Evolutionary conservation across 2,329 filamentous ascomycete genomes (phyloP).

Genomic region (Nemania diffusa): DNA sequence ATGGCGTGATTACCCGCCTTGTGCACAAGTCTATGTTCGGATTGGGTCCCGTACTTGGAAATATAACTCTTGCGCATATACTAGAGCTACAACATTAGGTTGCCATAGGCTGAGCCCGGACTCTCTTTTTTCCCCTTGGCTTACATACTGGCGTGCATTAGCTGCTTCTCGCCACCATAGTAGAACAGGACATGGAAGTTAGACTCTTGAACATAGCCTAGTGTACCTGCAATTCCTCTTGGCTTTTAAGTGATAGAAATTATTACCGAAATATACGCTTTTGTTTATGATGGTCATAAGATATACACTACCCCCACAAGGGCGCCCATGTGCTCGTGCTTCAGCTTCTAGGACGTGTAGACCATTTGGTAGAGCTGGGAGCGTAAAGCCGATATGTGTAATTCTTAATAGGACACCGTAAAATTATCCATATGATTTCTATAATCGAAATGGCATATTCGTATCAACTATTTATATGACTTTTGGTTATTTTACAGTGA

Average conservation of each 20-base stretch:
- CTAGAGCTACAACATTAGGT: neutral
- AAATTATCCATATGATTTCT: slow-evolving; percentile 4
- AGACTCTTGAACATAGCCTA: neutral
- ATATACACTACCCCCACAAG: slow-evolving; percentile 12
- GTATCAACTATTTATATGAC: neutral
- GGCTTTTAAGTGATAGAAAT: neutral
- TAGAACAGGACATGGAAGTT: neutral
- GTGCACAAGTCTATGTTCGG: slow-evolving; percentile 6
- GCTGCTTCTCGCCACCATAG: neutral
- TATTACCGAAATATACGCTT: neutral
- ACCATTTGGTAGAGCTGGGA: neutral
- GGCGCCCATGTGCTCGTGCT: neutral
- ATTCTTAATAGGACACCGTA: neutral
- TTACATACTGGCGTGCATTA: no score
- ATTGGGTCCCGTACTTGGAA: neutral
- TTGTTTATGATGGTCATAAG: slow-evolving; percentile 16
- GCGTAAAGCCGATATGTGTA: neutral
- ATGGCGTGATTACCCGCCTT: slow-evolving; percentile 26
- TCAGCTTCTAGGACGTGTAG: neutral
- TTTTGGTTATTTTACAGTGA: neutral
- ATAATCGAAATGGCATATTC: neutral
- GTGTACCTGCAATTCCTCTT: neutral
- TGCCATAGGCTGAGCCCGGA: slow-evolving; percentile 1
- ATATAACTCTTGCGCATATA: slow-evolving; percentile 8
- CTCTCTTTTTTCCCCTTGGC: neutral